Conservation (phyloP, 805 yeast genomes). For the Debaryomyces castellii region DNA sequence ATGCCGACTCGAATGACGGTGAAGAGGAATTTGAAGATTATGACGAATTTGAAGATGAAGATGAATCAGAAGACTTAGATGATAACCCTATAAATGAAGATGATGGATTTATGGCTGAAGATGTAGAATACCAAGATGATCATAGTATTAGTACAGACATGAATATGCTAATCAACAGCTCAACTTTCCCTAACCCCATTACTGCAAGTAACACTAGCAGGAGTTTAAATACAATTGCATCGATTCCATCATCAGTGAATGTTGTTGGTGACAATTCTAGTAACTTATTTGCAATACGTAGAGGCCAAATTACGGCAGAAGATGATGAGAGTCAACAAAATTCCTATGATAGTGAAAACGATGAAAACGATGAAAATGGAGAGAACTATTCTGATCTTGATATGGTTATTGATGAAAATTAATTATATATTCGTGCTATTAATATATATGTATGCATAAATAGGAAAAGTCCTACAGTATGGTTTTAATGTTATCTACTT, state of each 20-base stretch:
- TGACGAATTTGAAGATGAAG: constrained; percentile 11
- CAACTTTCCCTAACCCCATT: constrained; percentile 11
- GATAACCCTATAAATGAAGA: constrained; percentile 19
- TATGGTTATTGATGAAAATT: constrained; percentile 42
- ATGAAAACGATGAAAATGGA: constrained; percentile 13
- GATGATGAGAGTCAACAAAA: constrained; percentile 1
- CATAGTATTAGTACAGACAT: constrained; percentile 21
- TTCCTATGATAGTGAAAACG: constrained; percentile 1
- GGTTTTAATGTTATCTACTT: constrained; percentile 63
- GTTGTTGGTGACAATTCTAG: constrained; percentile 2
- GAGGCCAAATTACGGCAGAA: not conserved
- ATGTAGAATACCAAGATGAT: constrained; percentile 45
- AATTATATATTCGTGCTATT: constrained; percentile 1
- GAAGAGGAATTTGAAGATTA: constrained; percentile 17
- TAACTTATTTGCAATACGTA: not conserved
- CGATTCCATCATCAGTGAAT: constrained; percentile 12
- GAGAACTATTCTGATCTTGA: constrained; percentile 38
- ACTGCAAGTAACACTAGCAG: constrained; percentile 15
- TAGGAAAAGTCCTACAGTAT: constrained; percentile 4
- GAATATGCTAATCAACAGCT: constrained; percentile 18
- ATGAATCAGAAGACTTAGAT: constrained; percentile 9
- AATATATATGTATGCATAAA: constrained; percentile 4
- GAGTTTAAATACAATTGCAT: constrained; percentile 19
- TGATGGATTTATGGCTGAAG: constrained; percentile 49
- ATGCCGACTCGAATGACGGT: constrained; percentile 38